Base-by-base conservation (phyloP, 441 rosid genomes). In the Dalechampia spathulata region DNA sequence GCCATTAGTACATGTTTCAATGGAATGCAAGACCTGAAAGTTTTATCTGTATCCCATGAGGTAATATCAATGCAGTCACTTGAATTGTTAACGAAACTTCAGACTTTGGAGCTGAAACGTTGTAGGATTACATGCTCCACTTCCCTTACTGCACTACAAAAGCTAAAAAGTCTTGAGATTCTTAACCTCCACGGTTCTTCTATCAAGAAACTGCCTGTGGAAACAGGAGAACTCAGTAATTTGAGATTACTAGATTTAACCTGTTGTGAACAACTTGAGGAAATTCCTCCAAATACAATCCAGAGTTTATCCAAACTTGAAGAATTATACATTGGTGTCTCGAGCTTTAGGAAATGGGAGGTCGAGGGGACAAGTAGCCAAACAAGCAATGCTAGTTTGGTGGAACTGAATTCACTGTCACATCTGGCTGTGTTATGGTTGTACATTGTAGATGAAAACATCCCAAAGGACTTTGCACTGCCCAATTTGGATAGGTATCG, bases 381-480 rank as follows among this genome's bases (percentile, higher is more conserved):
- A 37, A 6, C 14, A 37, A 37, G 15, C n/a, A n/a, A n/a, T 40
- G 44, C 44, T 40, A 40, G 44, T 16, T 40, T 40, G 6, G 8
- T 40, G 44, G 44, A 40, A 8, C 44, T 40, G 44, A 40, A 40
- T 15, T 40, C 5, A 40, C 44, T 62, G 0, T 44, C 28, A 4
- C 26, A 23, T 25, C 8, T 48, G 17, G 52, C 13, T 16, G 44
- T 40, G 19, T 15, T 40, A 40, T 40, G 44, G 44, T n/a, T 40
- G 44, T 14, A 40, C 19, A 4, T 40, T 8, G 10, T 2, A 34
- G 19, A 40, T 14, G n/a, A n/a, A n/a, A n/a, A 34, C 5, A 26
- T 62, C 6, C 58, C 53, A 9, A 7, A 12, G 16, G 43, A 54
- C 23, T 62, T 62, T 28, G 27, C 6, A n/a, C 25, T 54, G 40